These are phyloP conservation scores for Emergomyces africanus DNA, from an alignment of 2,329 filamentous ascomycete genomes.

Conservation along the genomic window DNA sequence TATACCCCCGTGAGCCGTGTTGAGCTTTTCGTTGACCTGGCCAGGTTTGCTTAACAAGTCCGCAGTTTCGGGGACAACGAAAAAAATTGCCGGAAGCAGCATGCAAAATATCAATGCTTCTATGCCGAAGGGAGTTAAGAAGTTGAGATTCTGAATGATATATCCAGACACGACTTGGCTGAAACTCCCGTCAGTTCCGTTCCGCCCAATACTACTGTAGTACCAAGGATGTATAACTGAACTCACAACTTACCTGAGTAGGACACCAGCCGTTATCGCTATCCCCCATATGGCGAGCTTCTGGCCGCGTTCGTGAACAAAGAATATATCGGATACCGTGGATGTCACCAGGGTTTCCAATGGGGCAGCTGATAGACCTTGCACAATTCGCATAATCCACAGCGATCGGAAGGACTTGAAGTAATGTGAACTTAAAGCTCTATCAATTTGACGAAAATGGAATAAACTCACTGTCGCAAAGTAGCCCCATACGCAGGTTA, in stretches of 20 bases:
- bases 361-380: conserved; percentile 9
- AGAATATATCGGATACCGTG: conserved; percentile 12
- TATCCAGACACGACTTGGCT: conserved; percentile 33
- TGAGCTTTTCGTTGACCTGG: not conserved
- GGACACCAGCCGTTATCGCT: conserved; percentile 17
- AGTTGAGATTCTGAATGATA: conserved; percentile 25
- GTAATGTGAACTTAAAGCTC: not conserved
- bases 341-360: conserved; percentile 12
- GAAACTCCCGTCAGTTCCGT: not conserved
- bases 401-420: conserved; percentile 25
- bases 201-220: no score
- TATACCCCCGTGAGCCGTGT: not conserved
- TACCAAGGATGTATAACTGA: no score
- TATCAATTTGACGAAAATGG: not conserved
- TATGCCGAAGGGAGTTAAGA: conserved; percentile 25
- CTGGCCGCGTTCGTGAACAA: conserved; percentile 10
- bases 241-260: conserved; percentile 13
- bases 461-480: conserved; percentile 18
- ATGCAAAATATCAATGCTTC: conserved; percentile 32
- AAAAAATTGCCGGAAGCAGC: conserved; percentile 31
- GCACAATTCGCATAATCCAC: conserved; percentile 19
- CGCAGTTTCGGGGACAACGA: conserved; percentile 35
- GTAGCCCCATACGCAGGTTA: conserved; percentile 29
- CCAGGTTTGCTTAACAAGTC: conserved; percentile 11
- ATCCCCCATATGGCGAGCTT: conserved; percentile 13